Evolutionary conservation across 2,329 filamentous ascomycete genomes (phyloP).

Genomic region (Fusarium begoniae): DNA sequence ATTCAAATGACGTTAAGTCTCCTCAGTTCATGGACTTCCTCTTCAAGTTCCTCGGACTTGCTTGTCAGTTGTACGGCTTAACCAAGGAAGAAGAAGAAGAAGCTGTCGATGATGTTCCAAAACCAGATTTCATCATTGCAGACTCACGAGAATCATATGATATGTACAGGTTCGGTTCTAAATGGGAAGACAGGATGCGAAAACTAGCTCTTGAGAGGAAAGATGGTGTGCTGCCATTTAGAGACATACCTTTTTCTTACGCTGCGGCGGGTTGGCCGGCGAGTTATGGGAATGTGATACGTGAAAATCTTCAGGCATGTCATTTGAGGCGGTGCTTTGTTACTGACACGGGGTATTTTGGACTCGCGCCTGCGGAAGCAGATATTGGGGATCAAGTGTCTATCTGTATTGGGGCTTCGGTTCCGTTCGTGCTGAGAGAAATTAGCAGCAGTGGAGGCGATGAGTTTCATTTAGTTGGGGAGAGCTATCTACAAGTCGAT

Average conservation of each 20-base stretch:
- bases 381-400: not conserved
- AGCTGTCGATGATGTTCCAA: too few relatives aligned
- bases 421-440: accelerated
- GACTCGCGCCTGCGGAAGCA: not conserved
- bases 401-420: accelerated
- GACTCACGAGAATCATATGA: accelerated
- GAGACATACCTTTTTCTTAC: not conserved
- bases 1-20: accelerated
- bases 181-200: not conserved
- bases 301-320: too few relatives aligned
- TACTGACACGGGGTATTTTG: not conserved
- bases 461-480: not conserved
- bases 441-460: accelerated
- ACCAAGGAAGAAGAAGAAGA: not conserved
- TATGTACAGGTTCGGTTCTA: not conserved
- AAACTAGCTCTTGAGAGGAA: not conserved
- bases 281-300: not conserved
- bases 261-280: not conserved
- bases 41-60: not conserved
- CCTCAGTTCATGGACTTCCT: not conserved
- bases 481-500: not conserved
- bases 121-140: not conserved
- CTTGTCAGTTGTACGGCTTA: not conserved
- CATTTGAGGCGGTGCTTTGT: not conserved
- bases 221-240: not conserved